Base-by-base conservation (phyloP, 2,329 filamentous ascomycete species). In the Helicocarpus griseus region DNA sequence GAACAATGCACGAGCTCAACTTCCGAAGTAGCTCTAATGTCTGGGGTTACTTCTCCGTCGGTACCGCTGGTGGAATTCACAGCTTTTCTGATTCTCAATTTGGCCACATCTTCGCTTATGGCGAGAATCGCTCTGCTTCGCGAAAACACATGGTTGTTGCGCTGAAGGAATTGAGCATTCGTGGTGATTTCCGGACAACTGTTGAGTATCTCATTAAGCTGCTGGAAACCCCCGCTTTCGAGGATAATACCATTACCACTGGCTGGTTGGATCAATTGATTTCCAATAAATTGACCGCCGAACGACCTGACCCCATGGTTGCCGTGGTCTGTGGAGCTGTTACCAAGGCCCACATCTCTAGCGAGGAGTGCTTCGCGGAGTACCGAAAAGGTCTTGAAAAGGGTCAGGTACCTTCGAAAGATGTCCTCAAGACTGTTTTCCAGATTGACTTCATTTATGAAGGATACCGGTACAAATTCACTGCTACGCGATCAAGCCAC, bases 1-100 rank as follows among this genome's bases (percentile, higher is more conserved):
- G 93, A 82, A 95, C 91, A 49, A 94, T 98, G 82, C 93, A 97
- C 76, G 93, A 98, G 67, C 77, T 98, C 65, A 98, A 98, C 79
- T 98, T 98, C 82, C 83, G 93, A 67, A 94, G 87, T 76, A 95
- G 89, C 69, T 97, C 93, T 57, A 98, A 98, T 61, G 93, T 97
- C 52, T 98, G 93, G 93, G 93, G 93, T 79, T 98, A 98, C 74
- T 98, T 98, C 82, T 98, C 93, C 49, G 93, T 98, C 69, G 88
- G 90, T 75, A 93, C 90, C 8, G 85, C 89, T 51, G 91, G 90
- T 75, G 90, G 90, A 72, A 98, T 98, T 59, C 93, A 98, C 81
- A 96, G 89, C 72, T 98, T 95, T 79, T 97, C 93, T 6, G 93
- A 98, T 76, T 94, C 87, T 65, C 93, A 98, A 67, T 98, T 98